Conservation (phyloP, 164 flowering plant genomes). For the Akebia trifoliata region DNA sequence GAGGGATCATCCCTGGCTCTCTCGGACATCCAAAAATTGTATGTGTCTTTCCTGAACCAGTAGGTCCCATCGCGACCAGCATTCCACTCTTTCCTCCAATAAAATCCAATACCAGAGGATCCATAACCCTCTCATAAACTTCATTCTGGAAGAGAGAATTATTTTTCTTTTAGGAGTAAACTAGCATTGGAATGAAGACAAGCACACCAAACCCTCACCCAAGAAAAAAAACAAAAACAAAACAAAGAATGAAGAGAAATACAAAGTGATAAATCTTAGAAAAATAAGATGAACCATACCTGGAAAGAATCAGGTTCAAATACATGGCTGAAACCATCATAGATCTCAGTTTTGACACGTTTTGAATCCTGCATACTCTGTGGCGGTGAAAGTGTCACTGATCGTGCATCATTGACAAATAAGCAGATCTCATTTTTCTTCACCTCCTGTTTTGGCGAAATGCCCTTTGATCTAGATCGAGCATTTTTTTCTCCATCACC, state of each 20-base stretch:
- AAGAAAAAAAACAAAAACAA: too few relatives aligned
- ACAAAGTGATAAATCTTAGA: not conserved
- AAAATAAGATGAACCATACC: constrained; percentile 29
- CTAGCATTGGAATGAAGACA: not conserved
- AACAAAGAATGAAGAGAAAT: not conserved
- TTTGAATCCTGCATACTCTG: constrained; percentile 35
- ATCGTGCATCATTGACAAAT: constrained; percentile 34
- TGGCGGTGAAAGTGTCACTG: constrained; percentile 60
- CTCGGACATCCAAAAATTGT: constrained; percentile 69
- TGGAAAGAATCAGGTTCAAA: constrained; percentile 62
- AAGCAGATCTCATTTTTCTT: constrained; percentile 34
- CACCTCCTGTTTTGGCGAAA: constrained; percentile 30
- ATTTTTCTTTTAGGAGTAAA: too few relatives aligned
- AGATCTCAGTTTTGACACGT: constrained; percentile 60
- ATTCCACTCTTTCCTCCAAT: constrained; percentile 70
- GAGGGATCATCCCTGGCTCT: constrained; percentile 80
- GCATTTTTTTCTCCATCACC: not conserved
- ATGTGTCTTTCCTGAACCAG: constrained; percentile 93
- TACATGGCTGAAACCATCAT: constrained; percentile 71
- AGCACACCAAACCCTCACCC: not conserved
- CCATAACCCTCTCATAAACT: constrained; percentile 60
- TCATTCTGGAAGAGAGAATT: constrained; percentile 32
- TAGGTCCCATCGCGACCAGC: constrained; percentile 82
- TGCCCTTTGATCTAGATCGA: constrained; percentile 16
- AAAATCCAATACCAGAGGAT: constrained; percentile 72